Percentiles rank a stretch among this genome's conserved stretches.
Evolutionary conservation across 2,329 filamentous ascomycete species (phyloP).

Genomic region (Blumeriella jaapii): DNA sequence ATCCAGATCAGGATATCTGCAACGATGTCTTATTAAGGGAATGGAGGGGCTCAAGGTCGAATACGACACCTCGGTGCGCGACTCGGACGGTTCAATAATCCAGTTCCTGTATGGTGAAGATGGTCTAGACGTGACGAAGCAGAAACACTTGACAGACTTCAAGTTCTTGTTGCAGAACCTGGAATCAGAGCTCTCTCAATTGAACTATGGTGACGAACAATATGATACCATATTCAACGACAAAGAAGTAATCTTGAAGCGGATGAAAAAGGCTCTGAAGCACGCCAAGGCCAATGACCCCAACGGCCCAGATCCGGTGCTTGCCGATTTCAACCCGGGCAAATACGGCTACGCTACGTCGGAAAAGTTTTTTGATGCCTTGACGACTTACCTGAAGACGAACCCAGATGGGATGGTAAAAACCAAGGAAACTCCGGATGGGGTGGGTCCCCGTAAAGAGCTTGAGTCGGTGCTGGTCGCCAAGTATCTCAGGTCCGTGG

Average conservation of each 20-base stretch:
- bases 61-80: slow-evolving; percentile 89
- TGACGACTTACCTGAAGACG: slow-evolving; percentile 65
- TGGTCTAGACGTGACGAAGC: slow-evolving; percentile 86
- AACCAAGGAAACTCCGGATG: slow-evolving; percentile 32
- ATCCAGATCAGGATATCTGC: slow-evolving; percentile 88
- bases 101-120: slow-evolving; percentile 98
- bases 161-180: slow-evolving; percentile 83
- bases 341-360: slow-evolving; percentile 78
- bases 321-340: slow-evolving; percentile 61
- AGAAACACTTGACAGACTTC: slow-evolving; percentile 84
- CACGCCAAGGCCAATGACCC: slow-evolving; percentile 45
- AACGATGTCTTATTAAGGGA: slow-evolving; percentile 94
- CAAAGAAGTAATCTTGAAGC: slow-evolving; percentile 46
- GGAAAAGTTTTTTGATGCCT: slow-evolving; percentile 66
- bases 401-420: slow-evolving; percentile 56
- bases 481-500: slow-evolving; percentile 84
- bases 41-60: slow-evolving; percentile 91
- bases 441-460: slow-evolving; percentile 30
- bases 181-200: slow-evolving; percentile 63
- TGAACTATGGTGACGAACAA: slow-evolving; percentile 53
- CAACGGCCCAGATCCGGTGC: slow-evolving; percentile 57
- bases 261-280: slow-evolving; percentile 72
- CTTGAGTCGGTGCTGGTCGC: slow-evolving; percentile 70
- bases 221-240: slow-evolving; percentile 51
- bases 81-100: slow-evolving; percentile 84